These are phyloP conservation scores for Coemansia sp. DNA, from an alignment of 192 early-diverging fungal species.

Conservation along the genomic window DNA sequence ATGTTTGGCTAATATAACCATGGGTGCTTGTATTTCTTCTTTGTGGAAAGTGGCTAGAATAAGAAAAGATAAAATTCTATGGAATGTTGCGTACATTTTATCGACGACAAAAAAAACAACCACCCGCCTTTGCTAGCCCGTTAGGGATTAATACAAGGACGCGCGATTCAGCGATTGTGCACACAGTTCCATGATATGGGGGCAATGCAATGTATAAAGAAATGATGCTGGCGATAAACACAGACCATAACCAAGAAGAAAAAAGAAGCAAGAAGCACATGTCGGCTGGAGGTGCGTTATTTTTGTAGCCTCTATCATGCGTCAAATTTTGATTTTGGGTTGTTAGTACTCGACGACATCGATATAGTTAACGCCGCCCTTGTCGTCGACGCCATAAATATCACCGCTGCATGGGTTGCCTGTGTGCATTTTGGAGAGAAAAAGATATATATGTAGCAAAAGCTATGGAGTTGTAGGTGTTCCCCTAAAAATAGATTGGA, in stretches of 20 bases:
- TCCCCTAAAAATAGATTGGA: background rate
- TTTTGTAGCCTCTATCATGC: background rate
- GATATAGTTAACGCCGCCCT: slow-evolving; percentile 22
- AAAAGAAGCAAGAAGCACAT: too few relatives aligned
- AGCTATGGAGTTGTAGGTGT: background rate
- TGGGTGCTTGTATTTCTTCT: too few relatives aligned
- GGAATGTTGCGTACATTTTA: background rate
- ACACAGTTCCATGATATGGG: background rate
- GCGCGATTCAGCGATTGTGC: too few relatives aligned
- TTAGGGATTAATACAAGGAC: too few relatives aligned
- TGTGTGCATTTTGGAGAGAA: slow-evolving; percentile 6
- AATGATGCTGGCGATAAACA: too few relatives aligned
- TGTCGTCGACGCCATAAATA: slow-evolving; percentile 15
- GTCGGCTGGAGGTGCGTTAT: too few relatives aligned
- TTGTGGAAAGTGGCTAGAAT: too few relatives aligned
- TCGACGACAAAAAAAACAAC: too few relatives aligned
- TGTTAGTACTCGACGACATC: slow-evolving; percentile 12
- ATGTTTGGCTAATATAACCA: too few relatives aligned
- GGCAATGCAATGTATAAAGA: background rate
- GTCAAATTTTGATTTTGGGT: background rate
- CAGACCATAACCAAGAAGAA: too few relatives aligned
- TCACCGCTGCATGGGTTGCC: slow-evolving; percentile 12
- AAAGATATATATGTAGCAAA: background rate
- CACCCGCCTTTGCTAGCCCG: too few relatives aligned
- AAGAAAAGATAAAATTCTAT: too few relatives aligned